Base-by-base conservation (phyloP, 2,329 filamentous ascomycete species). In the Phialocephala subalpina region DNA sequence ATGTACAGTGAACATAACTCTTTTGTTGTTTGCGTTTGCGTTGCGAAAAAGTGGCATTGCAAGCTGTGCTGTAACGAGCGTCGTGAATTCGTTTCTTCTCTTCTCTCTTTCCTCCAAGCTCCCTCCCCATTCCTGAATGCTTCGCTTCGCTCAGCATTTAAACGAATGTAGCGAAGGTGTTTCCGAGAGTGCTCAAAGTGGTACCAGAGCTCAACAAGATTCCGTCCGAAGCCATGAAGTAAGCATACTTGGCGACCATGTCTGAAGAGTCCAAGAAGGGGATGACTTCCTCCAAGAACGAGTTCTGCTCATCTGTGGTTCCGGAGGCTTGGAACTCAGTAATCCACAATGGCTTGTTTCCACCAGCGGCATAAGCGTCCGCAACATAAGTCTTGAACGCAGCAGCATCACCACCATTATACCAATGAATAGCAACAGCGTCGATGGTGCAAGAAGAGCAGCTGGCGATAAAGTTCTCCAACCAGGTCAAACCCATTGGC, bases 371-470 rank as follows among this genome's bases (percentile, higher is more conserved):
- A 63, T 79, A 78, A 33, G 81, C 80, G n/a, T 78, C 72, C 25
- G 74, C 62, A 49, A 83, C 72, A 72, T 83, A 80, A 60, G 73
- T 62, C 75, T 83, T 79, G 76, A 84, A 82, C 8, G 75, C 72
- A 66, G 78, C 74, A 53, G 72, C 69, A 52, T 65, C 60, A 45
- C 75, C 75, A 35, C 73, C 69, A 63, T 80, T 80, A 67, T 84
- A 84, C 82, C 82, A 84, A 69, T 84, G 82, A 40, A 83, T 76
- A 68, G 78, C 76, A 63, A 83, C 68, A 67, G 79, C 81, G 72
- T 83, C 81, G 58, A 84, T 79, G 12, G 74, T 76, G 77, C 81
- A 83, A 52, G 70, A 74, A 16, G 69, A 70, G 75, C 82, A 84
- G 7, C 73, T 70, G n/a, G 65, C 62, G 38, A 84, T 53, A 76